These are phyloP conservation scores for Fusarium protoensiforme DNA, from an alignment of 2,329 filamentous ascomycete species.

Conservation along the genomic window DNA sequence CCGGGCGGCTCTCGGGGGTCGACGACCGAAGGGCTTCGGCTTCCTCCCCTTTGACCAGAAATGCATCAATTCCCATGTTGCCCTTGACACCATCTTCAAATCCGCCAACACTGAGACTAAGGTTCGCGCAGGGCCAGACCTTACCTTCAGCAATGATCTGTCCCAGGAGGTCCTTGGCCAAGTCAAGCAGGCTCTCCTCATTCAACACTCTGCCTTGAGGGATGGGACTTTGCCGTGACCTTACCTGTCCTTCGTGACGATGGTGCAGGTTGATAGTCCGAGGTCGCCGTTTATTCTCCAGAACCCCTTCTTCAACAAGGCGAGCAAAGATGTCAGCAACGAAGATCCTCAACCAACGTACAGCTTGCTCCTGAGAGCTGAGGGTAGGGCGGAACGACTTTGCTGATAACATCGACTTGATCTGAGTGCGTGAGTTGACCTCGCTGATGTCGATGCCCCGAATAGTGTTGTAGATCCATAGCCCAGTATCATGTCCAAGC, in stretches of 20 bases:
- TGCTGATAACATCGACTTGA: conserved; percentile 97
- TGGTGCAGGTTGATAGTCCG: conserved; percentile 89
- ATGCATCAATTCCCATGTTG: conserved; percentile 87
- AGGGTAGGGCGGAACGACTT: conserved; percentile 94
- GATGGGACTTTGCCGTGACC: conserved; percentile 81
- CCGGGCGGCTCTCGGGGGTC: conserved; percentile 33
- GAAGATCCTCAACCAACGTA: conserved; percentile 91
- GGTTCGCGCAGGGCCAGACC: conserved; percentile 91
- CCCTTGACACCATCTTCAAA: conserved; percentile 89
- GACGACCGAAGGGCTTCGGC: conserved; percentile 54
- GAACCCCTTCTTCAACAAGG: conserved; percentile 88
- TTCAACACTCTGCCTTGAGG: conserved; percentile 79
- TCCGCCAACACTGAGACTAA: conserved; percentile 88
- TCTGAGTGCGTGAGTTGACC: conserved; percentile 89
- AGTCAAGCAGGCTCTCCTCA: conserved; percentile 76
- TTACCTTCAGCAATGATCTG: conserved; percentile 82
- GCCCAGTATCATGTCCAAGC: conserved; percentile 84
- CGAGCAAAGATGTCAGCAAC: conserved; percentile 90
- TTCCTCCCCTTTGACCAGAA: conserved; percentile 82
- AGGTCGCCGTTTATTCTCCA: conserved; percentile 88
- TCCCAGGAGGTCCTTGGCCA: conserved; percentile 79
- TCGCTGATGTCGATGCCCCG: conserved; percentile 88
- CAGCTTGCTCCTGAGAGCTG: conserved; percentile 79
- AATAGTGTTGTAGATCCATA: conserved; percentile 86
- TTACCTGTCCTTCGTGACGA: conserved; percentile 76